Percentiles rank a stretch among this genome's conserved stretches.
Evolutionary conservation across 768 basidiomycete species (phyloP).

Genomic region (Agaricus blazei): DNA sequence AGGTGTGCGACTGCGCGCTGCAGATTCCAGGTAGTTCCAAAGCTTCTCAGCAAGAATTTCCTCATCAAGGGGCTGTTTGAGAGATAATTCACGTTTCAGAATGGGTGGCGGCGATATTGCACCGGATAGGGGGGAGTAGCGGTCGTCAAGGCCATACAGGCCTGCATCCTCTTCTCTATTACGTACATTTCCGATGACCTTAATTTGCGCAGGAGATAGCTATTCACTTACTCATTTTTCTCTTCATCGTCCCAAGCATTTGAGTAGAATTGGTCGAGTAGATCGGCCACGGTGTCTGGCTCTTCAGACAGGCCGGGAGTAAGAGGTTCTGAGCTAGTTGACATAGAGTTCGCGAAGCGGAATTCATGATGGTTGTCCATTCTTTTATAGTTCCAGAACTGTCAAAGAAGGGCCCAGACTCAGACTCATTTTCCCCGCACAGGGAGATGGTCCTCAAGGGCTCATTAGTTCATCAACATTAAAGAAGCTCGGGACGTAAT

Average conservation of each 20-base stretch:
- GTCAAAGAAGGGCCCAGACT: background rate
- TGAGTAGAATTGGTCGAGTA: conserved; percentile 17
- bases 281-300: conserved; percentile 13
- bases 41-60: conserved; percentile 7
- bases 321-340: background rate
- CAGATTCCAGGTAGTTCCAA: conserved; percentile 3
- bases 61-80: background rate
- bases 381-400: conserved; percentile 1
- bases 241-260: conserved; percentile 11
- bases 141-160: conserved; percentile 24
- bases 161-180: conserved; percentile 23
- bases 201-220: background rate
- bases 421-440: conserved; percentile 10
- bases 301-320: background rate
- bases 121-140: conserved; percentile 11
- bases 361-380: background rate
- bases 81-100: background rate
- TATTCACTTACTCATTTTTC: conserved; percentile 10
- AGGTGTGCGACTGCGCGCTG: background rate
- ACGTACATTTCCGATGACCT: background rate
- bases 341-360: background rate
- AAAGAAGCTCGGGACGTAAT: background rate
- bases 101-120: background rate
- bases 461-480: background rate
- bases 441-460: conserved; percentile 1